Conservation (phyloP, 208 protist genomes). For the Novymonas esmeraldas region DNA sequence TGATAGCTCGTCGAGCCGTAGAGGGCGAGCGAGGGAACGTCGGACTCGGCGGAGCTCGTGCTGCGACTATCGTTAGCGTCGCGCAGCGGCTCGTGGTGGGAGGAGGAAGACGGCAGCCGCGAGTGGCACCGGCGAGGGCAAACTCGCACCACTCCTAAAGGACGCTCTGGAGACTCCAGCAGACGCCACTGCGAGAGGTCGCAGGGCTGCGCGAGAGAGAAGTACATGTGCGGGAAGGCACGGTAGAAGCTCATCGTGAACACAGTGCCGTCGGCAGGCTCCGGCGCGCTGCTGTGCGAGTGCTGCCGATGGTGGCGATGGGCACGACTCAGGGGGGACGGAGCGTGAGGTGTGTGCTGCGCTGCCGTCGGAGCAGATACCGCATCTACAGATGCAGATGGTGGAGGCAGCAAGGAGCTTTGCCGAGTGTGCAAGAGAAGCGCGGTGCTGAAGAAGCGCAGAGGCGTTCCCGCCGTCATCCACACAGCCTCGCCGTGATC, state of each 20-base stretch:
- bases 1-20: neutral
- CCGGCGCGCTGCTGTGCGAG: neutral
- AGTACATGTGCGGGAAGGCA: neutral
- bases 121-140: neutral
- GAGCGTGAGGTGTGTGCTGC: neutral
- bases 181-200: constrained; percentile 6
- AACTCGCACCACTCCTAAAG: neutral
- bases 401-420: too few species aligned
- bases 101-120: neutral
- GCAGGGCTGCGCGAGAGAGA: neutral
- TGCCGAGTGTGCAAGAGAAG: neutral
- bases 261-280: constrained; percentile 4
- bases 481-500: neutral
- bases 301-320: neutral
- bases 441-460: constrained; percentile 1
- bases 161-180: neutral
- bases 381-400: too few species aligned
- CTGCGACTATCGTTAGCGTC: neutral
- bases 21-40: neutral
- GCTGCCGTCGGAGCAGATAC: neutral
- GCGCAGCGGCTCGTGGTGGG: neutral
- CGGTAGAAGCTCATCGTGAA: neutral
- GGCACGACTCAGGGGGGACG: too few species aligned
- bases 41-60: neutral
- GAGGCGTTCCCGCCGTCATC: constrained; percentile 2